A percentile compares a stretch with the other conserved stretches of the same genome.
These are phyloP conservation scores for Cladosporium oxysporum DNA, from an alignment of 2,329 filamentous ascomycete species.

Conservation along the genomic window DNA sequence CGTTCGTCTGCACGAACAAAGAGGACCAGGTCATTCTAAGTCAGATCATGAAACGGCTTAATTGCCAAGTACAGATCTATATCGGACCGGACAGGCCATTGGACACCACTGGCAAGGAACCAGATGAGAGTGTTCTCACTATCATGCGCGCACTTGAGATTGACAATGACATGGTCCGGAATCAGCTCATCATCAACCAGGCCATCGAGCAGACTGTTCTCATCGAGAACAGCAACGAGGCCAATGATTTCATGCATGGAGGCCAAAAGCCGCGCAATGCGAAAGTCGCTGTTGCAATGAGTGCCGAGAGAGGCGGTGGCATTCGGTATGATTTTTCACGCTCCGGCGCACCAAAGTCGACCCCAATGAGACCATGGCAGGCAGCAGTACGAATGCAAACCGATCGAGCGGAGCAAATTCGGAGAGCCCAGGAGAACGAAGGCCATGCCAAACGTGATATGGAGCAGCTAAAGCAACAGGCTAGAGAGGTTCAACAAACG, in stretches of 20 bases:
- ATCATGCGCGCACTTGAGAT: constrained; percentile 77
- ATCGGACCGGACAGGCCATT: constrained; percentile 62
- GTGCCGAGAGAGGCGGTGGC: constrained; percentile 61
- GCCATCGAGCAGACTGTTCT: constrained; percentile 82
- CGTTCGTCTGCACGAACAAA: constrained; percentile 80
- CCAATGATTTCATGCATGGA: constrained; percentile 67
- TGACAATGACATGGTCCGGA: constrained; percentile 74
- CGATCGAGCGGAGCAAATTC: constrained; percentile 34
- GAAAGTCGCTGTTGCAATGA: constrained; percentile 68
- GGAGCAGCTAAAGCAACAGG: constrained; percentile 52
- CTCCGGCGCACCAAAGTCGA: constrained; percentile 51
- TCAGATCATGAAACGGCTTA: constrained; percentile 61
- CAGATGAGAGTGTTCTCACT: constrained; percentile 71
- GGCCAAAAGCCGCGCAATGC: constrained; percentile 66
- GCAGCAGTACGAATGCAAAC: constrained; percentile 60
- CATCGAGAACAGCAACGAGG: constrained; percentile 67
- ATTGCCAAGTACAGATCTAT: constrained; percentile 56
- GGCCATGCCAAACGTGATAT: constrained; percentile 48
- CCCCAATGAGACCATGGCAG: constrained; percentile 55
- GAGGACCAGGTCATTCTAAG: constrained; percentile 71
- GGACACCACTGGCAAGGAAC: constrained; percentile 69
- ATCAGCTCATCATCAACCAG: constrained; percentile 80
- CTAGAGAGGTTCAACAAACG: constrained; percentile 51
- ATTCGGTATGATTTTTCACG: constrained; percentile 58
- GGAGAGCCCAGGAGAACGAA: constrained; percentile 46